Conservation (phyloP, 495 filamentous ascomycete species). For the Aspergillus carlsbadensis region DNA sequence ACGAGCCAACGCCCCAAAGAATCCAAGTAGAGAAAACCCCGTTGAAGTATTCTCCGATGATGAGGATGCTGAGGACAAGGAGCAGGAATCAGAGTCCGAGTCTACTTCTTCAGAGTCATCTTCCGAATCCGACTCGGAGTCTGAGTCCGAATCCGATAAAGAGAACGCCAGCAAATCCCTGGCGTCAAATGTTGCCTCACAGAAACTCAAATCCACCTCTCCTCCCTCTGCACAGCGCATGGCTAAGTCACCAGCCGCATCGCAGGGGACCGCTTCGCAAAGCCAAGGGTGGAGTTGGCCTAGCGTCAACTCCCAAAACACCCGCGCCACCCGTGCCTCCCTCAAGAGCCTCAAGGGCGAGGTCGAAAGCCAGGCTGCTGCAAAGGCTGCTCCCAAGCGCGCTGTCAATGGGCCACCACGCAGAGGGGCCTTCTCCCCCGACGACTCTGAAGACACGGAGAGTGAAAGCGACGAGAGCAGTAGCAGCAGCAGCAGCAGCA, state of each 20-base stretch:
- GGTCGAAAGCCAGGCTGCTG: slow-evolving; percentile 6
- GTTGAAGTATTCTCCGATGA: neutral
- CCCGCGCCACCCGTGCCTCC: neutral
- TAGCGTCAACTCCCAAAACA: neutral
- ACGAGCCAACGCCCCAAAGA: slow-evolving; percentile 2
- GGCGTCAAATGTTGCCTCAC: too few relatives aligned
- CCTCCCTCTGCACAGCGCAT: neutral
- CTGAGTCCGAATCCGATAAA: neutral
- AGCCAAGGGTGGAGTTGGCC: neutral
- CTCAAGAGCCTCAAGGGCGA: slow-evolving; percentile 15
- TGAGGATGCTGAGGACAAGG: neutral
- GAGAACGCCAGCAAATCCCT: neutral
- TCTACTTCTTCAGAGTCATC: neutral
- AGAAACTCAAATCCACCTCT: too few relatives aligned
- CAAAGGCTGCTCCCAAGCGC: neutral
- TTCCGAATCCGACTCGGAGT: slow-evolving; percentile 1
- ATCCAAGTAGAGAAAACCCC: neutral
- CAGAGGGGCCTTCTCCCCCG: slow-evolving; percentile 10
- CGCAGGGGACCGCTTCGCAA: neutral
- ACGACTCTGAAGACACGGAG: slow-evolving; percentile 16
- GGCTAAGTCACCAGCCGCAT: neutral
- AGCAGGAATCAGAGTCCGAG: neutral
- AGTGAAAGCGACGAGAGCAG: slow-evolving; percentile 15
- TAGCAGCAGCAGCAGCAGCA: slow-evolving; percentile 4
- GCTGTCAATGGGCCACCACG: neutral